Conservation (phyloP, 352 stramenopile genomes). For the Thalassiosira allenii region DNA sequence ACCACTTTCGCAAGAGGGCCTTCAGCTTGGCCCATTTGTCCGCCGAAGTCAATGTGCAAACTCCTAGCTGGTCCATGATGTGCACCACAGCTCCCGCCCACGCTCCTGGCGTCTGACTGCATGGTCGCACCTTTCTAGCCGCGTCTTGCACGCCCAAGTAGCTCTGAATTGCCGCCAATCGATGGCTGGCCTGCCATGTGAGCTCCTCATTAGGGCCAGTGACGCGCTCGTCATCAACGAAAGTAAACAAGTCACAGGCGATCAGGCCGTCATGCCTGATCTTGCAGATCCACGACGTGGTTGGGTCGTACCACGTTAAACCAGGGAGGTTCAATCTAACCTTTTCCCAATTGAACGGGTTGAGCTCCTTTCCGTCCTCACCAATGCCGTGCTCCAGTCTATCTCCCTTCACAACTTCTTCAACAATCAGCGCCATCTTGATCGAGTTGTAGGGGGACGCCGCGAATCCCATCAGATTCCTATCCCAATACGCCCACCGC, state of each 20-base stretch:
- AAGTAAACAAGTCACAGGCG: conserved; percentile 51
- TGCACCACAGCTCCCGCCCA: conserved; percentile 62
- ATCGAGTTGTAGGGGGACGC: conserved; percentile 59
- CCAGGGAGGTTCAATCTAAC: conserved; percentile 59
- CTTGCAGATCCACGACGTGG: conserved; percentile 49
- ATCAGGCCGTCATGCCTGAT: conserved; percentile 15
- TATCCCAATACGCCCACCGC: conserved; percentile 39
- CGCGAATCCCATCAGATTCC: conserved; percentile 60
- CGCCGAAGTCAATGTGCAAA: conserved; percentile 37
- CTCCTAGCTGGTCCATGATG: conserved; percentile 23
- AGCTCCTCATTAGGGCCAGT: conserved; percentile 1
- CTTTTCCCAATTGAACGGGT: conserved; percentile 52
- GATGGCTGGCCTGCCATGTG: conserved; percentile 18
- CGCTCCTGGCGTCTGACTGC: conserved; percentile 41
- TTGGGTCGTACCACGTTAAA: conserved; percentile 41
- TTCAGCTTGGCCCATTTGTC: conserved; percentile 65
- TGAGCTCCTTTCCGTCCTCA: conserved; percentile 1
- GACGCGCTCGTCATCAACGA: conserved; percentile 60
- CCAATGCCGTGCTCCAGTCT: conserved; percentile 1
- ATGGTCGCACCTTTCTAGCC: conserved; percentile 46
- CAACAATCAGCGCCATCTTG: conserved; percentile 25
- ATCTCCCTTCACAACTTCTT: conserved; percentile 55
- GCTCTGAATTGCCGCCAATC: conserved; percentile 2
- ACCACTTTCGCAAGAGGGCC: conserved; percentile 16
- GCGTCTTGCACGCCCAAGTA: conserved; percentile 60